Evolutionary conservation across 805 yeast species (phyloP).

Genomic region (Tetrapisispora fleetii): DNA sequence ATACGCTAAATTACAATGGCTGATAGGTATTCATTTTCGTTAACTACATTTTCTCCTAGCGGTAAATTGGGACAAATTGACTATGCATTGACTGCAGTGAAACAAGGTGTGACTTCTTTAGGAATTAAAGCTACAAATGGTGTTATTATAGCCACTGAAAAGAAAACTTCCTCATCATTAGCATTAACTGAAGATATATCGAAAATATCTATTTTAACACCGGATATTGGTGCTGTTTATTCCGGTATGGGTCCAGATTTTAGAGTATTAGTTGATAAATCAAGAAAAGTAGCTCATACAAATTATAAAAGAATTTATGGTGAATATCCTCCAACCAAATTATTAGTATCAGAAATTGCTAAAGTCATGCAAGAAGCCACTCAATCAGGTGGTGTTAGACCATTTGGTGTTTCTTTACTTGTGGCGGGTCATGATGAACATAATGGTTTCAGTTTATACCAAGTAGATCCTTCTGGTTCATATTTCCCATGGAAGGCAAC

Average conservation of each 20-base stretch:
- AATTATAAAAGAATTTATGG: conserved; percentile 87
- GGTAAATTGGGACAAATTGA: conserved; percentile 97
- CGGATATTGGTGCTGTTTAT: conserved; percentile 93
- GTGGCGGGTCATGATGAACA: conserved; percentile 89
- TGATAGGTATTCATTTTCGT: conserved; percentile 93
- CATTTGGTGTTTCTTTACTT: conserved; percentile 91
- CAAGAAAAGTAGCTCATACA: conserved; percentile 88
- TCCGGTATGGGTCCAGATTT: conserved; percentile 99
- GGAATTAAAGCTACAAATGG: conserved; percentile 96
- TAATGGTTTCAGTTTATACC: conserved; percentile 72
- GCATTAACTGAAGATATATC: conserved; percentile 64
- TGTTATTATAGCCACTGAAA: conserved; percentile 91
- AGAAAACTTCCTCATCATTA: conserved; percentile 73
- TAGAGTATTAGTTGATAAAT: conserved; percentile 85
- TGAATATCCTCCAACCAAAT: conserved; percentile 94
- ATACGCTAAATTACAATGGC: conserved; percentile 65
- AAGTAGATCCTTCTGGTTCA: conserved; percentile 96
- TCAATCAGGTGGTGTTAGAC: conserved; percentile 96
- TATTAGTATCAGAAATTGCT: conserved; percentile 89
- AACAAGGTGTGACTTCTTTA: conserved; percentile 93
- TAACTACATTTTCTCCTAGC: conserved; percentile 96
- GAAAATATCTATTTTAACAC: conserved; percentile 78
- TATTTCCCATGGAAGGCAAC: conserved; percentile 99
- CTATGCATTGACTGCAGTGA: conserved; percentile 93
- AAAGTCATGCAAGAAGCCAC: conserved; percentile 98